Percentiles rank a stretch among this genome's conserved stretches.
These are phyloP conservation scores for Harringtonia lauricola DNA, from an alignment of 2,329 filamentous ascomycete genomes.

Conservation along the genomic window DNA sequence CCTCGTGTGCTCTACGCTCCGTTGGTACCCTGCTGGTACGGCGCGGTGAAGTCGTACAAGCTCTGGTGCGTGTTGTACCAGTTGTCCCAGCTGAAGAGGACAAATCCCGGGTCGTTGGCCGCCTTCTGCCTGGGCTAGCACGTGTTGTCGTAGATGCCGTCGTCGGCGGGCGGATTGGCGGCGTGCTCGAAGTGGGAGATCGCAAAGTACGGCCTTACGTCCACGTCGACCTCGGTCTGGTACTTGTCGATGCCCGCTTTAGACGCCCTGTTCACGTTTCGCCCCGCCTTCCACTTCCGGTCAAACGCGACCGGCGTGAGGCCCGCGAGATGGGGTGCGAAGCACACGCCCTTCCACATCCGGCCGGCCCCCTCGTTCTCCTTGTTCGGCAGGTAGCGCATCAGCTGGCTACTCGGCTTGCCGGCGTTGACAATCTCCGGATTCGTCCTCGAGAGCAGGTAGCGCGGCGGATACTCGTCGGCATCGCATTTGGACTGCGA, in stretches of 20 bases:
- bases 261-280: neutral
- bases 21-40: neutral
- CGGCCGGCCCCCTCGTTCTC: constrained; percentile 4
- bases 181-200: constrained; percentile 2
- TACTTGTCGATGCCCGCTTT: neutral
- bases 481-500: constrained; percentile 3
- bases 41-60: constrained; percentile 4
- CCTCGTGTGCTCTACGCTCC: no score
- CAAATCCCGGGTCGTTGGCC: constrained; percentile 12
- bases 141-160: constrained; percentile 13
- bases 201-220: constrained; percentile 5
- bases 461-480: constrained; percentile 8
- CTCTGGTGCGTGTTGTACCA: constrained; percentile 10
- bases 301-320: constrained; percentile 3
- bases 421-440: constrained; percentile 3
- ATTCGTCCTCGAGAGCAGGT: constrained; percentile 17
- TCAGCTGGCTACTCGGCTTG: constrained; percentile 5
- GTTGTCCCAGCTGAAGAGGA: constrained; percentile 11
- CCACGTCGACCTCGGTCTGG: constrained; percentile 3
- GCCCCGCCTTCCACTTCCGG: neutral
- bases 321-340: constrained; percentile 5
- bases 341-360: constrained; percentile 16
- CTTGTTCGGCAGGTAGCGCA: constrained; percentile 5
- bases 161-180: constrained; percentile 4
- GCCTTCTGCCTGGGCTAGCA: constrained; percentile 13